Evolutionary conservation across 129 eudicot species (phyloP).

Genomic region (Pulicaria dysenterica): DNA sequence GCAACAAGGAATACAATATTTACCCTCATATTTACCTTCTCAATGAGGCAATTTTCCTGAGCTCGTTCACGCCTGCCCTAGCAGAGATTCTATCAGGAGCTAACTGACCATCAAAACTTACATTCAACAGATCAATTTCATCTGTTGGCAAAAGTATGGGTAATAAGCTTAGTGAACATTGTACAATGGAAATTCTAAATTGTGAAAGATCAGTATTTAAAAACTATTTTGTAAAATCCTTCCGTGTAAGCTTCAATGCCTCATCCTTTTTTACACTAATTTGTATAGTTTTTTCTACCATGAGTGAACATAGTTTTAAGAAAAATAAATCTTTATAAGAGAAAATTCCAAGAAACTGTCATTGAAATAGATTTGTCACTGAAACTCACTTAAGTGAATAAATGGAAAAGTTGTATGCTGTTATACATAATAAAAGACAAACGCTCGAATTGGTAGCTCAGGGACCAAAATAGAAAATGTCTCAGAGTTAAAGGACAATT

Average conservation of each 20-base stretch:
- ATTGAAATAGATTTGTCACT: neutral
- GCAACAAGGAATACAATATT: neutral
- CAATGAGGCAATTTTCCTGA: constrained; percentile 54
- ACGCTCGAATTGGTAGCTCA: neutral
- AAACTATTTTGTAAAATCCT: neutral
- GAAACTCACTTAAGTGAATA: neutral
- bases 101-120: constrained; percentile 85
- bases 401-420: neutral
- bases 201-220: neutral
- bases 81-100: constrained; percentile 99
- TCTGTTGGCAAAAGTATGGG: constrained; percentile 50
- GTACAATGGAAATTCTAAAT: neutral
- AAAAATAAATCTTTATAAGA: neutral
- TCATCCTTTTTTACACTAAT: constrained; percentile 11
- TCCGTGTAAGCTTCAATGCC: neutral
- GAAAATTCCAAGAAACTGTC: neutral
- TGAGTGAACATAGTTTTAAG: neutral
- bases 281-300: neutral
- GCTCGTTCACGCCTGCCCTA: constrained; percentile 77
- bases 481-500: neutral
- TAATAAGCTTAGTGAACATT: constrained; percentile 5
- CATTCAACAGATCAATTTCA: constrained; percentile 92
- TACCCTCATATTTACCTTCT: constrained; percentile 56
- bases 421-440: neutral
- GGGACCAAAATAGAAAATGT: constrained; percentile 8